Evolutionary conservation across 2,329 filamentous ascomycete genomes (phyloP), one percentile per base, ranked within the genome.

Genomic region (Beauveria varroae): DNA sequence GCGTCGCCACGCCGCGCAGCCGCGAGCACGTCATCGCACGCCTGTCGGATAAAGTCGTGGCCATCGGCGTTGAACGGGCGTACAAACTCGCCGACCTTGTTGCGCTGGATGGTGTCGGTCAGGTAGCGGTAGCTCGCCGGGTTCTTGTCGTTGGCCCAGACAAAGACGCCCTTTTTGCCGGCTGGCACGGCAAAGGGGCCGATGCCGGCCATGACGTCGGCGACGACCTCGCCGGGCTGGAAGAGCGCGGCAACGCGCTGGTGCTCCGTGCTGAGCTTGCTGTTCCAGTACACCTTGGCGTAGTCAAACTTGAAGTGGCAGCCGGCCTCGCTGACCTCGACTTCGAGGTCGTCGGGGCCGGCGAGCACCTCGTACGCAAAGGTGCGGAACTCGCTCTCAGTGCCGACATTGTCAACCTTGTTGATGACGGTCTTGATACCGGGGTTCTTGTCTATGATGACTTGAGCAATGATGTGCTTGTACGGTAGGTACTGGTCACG

Each of bases 231-330:
- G 44, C 95, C 93, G 7, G 89, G 86, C 61, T 85, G 78, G 78
- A 98, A 97, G 60, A 87, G 76, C 57, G 82, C 78, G 63, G 93
- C 85, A 18, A 98, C 79, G 3, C 95, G 83, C 65, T 88, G 86
- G 75, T 99, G 95, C 75, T 99, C 95, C 0, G 86, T 90, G 69
- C 96, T 88, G 16, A 99, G 84, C 67, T 93, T 87, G 69, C 87
- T 92, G 76, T 99, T 99, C 93, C 93, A 99, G 80, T 99, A 99
- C 4, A 99, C 95, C 68, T 96, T 96, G 64, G 89, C 85, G 74
- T 96, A 99, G 78, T 99, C 90, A 74, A 99, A 98, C 61, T 81
- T 81, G 77, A 96, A 99, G n/a, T 81, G 78, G 76, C 95, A 98
- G 63, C 86, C 84, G 68, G 90, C 88, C 75, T 97, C 92, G 65